Base-by-base conservation (phyloP, 345 rosid species). In the Eutrema yunnanense region DNA sequence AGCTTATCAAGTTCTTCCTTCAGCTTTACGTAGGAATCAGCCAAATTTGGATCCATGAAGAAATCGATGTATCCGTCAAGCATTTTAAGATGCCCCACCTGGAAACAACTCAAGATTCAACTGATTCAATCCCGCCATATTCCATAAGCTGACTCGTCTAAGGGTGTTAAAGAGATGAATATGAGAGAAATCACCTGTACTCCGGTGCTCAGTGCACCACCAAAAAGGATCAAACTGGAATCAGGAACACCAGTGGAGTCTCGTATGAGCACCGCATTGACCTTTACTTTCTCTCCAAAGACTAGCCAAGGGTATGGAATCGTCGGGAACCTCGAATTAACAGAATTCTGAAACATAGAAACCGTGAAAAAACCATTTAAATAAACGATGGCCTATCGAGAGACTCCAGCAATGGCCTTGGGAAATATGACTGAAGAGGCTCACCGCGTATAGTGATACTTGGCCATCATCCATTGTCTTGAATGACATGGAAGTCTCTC, bases 211-310 rank as follows among this genome's bases (percentile, higher is more conserved):
- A 95, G 74, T 54, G 87, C 82, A 62, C 99, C 99, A 6, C 98
- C 99, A 58, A 92, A 88, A 75, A 95, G 90, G 58, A 92, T 80
- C 81, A 95, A 72, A 70, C 91, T 83, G 5, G 99, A 95, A 82
- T 95, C 99, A 47, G 98, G 90, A 69, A 95, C 85, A 50, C 98
- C 99, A 38, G 98, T 95, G n/a, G 97, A 95, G 77, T 95, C 98
- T 9, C 98, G 89, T 55, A 95, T 76, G 82, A 95, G 88, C 71
- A 95, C 98, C 0, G 97, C 77, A 79, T 92, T 92, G 67, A 95
- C 97, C 78, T 88, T 95, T 32, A 95, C 86, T 84, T 95, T 95
- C 76, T 92, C 99, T 49, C 96, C 97, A 85, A 95, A 95, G 69
- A 95, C 94, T 70, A 95, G 82, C 99, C 99, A 92, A 37, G 99